Percentiles rank a stretch among this genome's conserved stretches.
Conservation (phyloP, 495 filamentous ascomycete species). For the Lasiosphaeria hispida region DNA sequence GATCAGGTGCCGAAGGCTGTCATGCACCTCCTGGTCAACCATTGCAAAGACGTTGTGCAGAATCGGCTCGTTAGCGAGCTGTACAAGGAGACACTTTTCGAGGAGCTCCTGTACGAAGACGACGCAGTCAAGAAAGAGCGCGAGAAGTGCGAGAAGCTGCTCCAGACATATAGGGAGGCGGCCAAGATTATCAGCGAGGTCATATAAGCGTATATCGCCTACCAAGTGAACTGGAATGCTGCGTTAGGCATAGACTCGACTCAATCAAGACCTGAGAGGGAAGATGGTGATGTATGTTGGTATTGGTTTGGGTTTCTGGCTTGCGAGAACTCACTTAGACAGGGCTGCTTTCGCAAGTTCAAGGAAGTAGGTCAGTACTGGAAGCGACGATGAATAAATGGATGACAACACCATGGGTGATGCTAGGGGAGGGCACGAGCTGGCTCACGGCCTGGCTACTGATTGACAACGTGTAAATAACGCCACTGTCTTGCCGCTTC, state of each 20-base stretch:
- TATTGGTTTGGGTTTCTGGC: not conserved
- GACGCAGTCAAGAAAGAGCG: constrained; percentile 95
- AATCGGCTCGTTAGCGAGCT: constrained; percentile 94
- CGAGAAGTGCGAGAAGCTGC: constrained; percentile 93
- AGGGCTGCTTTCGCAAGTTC: not conserved
- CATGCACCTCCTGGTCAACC: constrained; percentile 98
- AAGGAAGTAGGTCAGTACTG: not conserved
- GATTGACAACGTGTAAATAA: not conserved
- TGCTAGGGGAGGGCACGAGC: not conserved
- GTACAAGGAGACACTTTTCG: constrained; percentile 90
- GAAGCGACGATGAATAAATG: not conserved
- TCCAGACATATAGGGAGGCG: constrained; percentile 93
- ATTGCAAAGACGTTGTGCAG: constrained; percentile 95
- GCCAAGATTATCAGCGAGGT: constrained; percentile 98
- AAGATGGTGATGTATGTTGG: constrained; percentile 1
- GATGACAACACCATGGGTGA: not conserved
- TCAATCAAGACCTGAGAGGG: not conserved
- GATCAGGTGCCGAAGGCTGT: constrained; percentile 98
- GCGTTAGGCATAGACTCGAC: not conserved
- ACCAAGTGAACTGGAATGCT: not conserved
- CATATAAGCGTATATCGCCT: constrained; percentile 49
- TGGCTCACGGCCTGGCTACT: not conserved
- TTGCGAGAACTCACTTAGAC: not conserved
- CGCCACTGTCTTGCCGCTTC: no score
- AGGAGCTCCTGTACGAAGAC: constrained; percentile 94